Conservation (phyloP, 2,329 filamentous ascomycete species). For the Ramularia endophylla region DNA sequence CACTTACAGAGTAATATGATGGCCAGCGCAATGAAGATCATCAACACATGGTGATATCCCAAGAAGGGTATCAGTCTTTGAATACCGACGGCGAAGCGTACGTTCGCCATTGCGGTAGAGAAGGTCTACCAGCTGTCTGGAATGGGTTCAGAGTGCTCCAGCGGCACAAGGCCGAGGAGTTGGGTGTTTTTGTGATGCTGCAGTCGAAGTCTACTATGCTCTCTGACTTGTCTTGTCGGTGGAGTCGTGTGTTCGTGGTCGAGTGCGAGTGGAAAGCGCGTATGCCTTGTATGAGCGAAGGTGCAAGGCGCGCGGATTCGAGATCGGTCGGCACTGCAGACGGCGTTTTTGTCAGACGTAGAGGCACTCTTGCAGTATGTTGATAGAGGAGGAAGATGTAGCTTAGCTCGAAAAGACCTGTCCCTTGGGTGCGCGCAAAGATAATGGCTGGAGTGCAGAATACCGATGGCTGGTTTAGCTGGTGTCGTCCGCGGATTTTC, state of each 20-base stretch:
- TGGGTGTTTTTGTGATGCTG: constrained; percentile 18
- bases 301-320: too few species aligned
- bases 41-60: constrained; percentile 79
- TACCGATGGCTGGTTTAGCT: too few species aligned
- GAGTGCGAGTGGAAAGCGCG: constrained; percentile 1
- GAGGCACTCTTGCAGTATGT: neutral
- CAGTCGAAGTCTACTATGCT: constrained; percentile 4
- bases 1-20: constrained; percentile 91
- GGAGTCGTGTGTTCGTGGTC: constrained; percentile 1
- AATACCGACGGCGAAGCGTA: constrained; percentile 47
- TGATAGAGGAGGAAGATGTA: neutral
- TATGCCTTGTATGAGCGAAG: too few species aligned
- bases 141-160: constrained; percentile 10
- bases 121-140: constrained; percentile 31
- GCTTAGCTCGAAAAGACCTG: too few species aligned
- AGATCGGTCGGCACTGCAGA: too few species aligned
- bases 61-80: constrained; percentile 55
- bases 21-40: constrained; percentile 89
- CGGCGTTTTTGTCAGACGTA: too few species aligned
- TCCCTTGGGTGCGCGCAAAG: too few species aligned
- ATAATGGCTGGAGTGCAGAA: too few species aligned
- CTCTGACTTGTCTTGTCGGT: constrained; percentile 6
- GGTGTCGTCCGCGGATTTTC: too few species aligned
- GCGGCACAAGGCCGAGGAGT: constrained; percentile 21
- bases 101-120: constrained; percentile 41